Conservation (phyloP, 2,329 filamentous ascomycete species). For the Epichloe festucae region DNA sequence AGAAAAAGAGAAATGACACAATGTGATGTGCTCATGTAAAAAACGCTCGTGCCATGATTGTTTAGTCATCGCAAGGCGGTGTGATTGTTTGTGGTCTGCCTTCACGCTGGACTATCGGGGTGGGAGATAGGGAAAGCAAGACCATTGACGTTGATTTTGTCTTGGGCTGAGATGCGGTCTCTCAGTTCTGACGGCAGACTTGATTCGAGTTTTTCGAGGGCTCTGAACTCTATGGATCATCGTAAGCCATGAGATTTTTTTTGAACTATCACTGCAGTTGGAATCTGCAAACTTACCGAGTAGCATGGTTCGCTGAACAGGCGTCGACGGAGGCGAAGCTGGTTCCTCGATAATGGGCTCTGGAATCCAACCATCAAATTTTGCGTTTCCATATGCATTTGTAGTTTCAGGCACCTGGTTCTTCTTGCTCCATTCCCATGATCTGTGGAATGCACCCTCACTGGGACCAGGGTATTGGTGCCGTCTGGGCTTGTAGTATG, state of each 20-base stretch:
- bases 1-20: background rate
- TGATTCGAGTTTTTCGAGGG: background rate
- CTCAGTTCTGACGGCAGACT: background rate
- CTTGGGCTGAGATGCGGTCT: background rate
- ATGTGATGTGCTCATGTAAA: background rate
- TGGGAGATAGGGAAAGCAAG: background rate
- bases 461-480: slow-evolving; percentile 7
- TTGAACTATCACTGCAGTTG: background rate
- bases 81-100: background rate
- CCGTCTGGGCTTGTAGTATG: slow-evolving; percentile 20
- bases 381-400: background rate
- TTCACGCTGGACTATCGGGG: background rate
- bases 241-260: background rate
- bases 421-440: slow-evolving; percentile 2
- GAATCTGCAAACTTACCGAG: slow-evolving; percentile 16
- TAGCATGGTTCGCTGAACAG: slow-evolving; percentile 12
- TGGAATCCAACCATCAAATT: slow-evolving; percentile 11
- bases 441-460: background rate
- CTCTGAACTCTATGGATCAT: background rate
- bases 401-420: background rate
- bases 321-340: slow-evolving; percentile 13
- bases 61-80: too few relatives aligned
- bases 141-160: background rate
- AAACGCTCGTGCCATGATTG: background rate
- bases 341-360: slow-evolving; percentile 24